These are phyloP conservation scores for Terana coerulea DNA, from an alignment of 768 basidiomycete species.

Conservation along the genomic window DNA sequence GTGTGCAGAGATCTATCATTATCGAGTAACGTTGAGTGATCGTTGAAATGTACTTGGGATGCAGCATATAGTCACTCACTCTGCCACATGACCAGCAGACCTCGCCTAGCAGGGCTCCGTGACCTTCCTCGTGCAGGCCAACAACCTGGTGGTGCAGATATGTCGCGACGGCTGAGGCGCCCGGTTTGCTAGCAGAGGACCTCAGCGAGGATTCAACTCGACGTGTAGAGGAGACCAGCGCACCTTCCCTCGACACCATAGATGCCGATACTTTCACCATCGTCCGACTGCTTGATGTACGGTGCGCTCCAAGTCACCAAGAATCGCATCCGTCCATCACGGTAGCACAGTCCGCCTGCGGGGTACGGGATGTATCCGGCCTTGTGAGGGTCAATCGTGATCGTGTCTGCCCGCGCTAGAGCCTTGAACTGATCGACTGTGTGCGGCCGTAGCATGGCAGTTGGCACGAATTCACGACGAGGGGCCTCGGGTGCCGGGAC, in stretches of 20 bases:
- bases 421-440: constrained; percentile 28
- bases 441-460: constrained; percentile 25
- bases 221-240: background rate
- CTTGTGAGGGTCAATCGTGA: constrained; percentile 43
- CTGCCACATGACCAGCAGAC: constrained; percentile 33
- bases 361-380: constrained; percentile 41
- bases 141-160: constrained; percentile 37
- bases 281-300: constrained; percentile 27
- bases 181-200: constrained; percentile 37
- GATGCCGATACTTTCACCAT: constrained; percentile 34
- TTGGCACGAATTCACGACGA: constrained; percentile 25
- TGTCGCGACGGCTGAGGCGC: constrained; percentile 36
- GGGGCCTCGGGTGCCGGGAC: constrained; percentile 4
- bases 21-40: no score
- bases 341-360: constrained; percentile 38
- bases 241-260: constrained; percentile 49
- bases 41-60: background rate
- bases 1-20: constrained; percentile 26
- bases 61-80: constrained; percentile 20
- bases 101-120: constrained; percentile 37
- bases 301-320: constrained; percentile 37
- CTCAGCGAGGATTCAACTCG: background rate
- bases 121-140: constrained; percentile 36
- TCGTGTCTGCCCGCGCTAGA: constrained; percentile 32
- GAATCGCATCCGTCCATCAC: constrained; percentile 33